A percentile compares a stretch with the other conserved stretches of the same genome.
phyloP scores from a whole-genome alignment of 1,139 yeast genomes.

The Yamadazyma songkhlaensis region DNA sequence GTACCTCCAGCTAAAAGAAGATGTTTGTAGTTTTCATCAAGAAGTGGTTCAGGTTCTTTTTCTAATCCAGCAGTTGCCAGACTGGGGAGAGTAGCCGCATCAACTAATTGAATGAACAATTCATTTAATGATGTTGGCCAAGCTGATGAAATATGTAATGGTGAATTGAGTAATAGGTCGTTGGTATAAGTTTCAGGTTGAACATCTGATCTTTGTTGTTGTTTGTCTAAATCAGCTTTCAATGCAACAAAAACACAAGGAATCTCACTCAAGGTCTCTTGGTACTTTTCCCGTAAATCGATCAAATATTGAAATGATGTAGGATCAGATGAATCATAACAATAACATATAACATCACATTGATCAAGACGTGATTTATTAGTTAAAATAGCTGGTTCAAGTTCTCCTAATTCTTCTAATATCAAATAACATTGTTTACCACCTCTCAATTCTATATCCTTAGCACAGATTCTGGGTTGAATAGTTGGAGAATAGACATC shows the following conservation, averaged over 20 bases:
- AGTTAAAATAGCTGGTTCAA: conserved; percentile 78
- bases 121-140: conserved; percentile 90
- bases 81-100: conserved; percentile 80
- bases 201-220: conserved; percentile 79
- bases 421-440: conserved; percentile 94
- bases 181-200: conserved; percentile 90
- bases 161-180: conserved; percentile 56
- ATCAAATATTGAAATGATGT: conserved; percentile 85
- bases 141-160: conserved; percentile 81
- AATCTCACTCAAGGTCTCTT: conserved; percentile 54
- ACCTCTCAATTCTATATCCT: conserved; percentile 91
- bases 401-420: conserved; percentile 84
- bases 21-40: conserved; percentile 46
- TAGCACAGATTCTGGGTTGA: conserved; percentile 77
- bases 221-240: conserved; percentile 93
- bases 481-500: conserved; percentile 80
- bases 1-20: conserved; percentile 64
- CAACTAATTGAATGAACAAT: conserved; percentile 80
- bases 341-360: conserved; percentile 87
- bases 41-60: conserved; percentile 55
- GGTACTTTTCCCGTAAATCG: conserved; percentile 58
- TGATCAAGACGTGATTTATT: conserved; percentile 70
- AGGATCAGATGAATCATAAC: conserved; percentile 94
- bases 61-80: conserved; percentile 79
- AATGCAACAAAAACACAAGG: conserved; percentile 89